Evolutionary conservation across 192 early-diverging fungal genomes (phyloP).

Genomic region (Obelidium mucronatum): DNA sequence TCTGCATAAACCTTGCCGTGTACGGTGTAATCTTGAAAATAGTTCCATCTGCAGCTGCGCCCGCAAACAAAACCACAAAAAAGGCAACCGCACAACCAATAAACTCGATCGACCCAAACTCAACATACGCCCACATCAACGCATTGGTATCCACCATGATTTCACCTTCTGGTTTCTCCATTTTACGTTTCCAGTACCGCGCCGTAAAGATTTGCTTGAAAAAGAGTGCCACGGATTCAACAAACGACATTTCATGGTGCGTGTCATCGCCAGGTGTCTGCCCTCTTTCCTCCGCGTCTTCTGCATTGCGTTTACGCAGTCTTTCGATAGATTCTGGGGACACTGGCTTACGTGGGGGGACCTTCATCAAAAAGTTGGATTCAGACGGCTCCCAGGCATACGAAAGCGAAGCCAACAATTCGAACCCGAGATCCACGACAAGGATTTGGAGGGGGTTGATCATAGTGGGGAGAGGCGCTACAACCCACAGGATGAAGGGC

Average conservation of each 20-base stretch:
- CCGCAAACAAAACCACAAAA: slow-evolving; percentile 80
- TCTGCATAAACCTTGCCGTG: neutral
- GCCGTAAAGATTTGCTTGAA: slow-evolving; percentile 2
- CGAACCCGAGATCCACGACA: slow-evolving; percentile 94
- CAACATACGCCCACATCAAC: slow-evolving; percentile 87
- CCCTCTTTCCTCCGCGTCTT: slow-evolving; percentile 39
- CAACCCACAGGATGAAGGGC: slow-evolving; percentile 76
- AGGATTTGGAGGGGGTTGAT: slow-evolving; percentile 86
- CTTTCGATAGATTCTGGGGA: slow-evolving; percentile 72
- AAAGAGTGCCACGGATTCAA: neutral
- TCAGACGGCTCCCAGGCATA: slow-evolving; percentile 95
- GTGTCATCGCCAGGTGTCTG: neutral
- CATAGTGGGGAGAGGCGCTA: slow-evolving; percentile 85
- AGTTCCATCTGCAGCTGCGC: slow-evolving; percentile 46
- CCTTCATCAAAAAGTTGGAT: slow-evolving; percentile 82
- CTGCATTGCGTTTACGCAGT: slow-evolving; percentile 18
- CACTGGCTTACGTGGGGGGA: slow-evolving; percentile 91
- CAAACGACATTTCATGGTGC: neutral
- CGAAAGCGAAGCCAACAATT: slow-evolving; percentile 82
- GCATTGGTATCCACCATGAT: slow-evolving; percentile 83
- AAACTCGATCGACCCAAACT: slow-evolving; percentile 81
- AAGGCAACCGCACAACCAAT: slow-evolving; percentile 75
- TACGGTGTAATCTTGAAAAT: slow-evolving; percentile 26
- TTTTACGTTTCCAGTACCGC: slow-evolving; percentile 43
- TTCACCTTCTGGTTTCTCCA: slow-evolving; percentile 82